Base-by-base conservation (phyloP, 306 rosid species). In the Citrullus mucosospermus region DNA sequence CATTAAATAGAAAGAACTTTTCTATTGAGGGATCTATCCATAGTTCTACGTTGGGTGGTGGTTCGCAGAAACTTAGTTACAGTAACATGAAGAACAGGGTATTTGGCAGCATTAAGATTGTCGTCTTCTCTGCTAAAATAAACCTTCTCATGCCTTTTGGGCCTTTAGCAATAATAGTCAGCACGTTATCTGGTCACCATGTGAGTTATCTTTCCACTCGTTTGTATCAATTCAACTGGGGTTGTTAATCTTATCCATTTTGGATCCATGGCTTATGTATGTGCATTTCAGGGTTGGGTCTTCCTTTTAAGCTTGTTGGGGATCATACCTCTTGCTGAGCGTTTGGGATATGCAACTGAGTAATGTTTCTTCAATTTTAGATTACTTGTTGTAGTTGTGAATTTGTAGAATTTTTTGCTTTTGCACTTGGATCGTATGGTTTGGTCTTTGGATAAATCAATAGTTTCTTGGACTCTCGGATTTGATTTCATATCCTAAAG, bases 321-420 rank as follows among this genome's bases (percentile, higher is more conserved):
- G 69, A 86, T 86, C 80, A 77, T 86, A 81, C 89, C 89, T 77
- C 73, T 86, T 55, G 89, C 89, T 11, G 89, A 86, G 84, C 87
- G 89, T 18, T 77, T 86, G 71, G 89, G 89, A 55, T 86, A 84
- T 82, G 83, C 85, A 30, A 86, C 89, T 58, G 89, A 86, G 89
- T 86, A 84, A 81, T 83, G 25, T 53, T 81, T 79, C 78, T 79
- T 73, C 56, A 39, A 16, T 5, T 25, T n/a, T 73, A 73, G 44
- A 15, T 30, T 72, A 28, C 25, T 50, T 30, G 16, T 28, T 70
- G 22, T 22, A 11, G 55, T 41, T 9, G 39, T 70, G 53, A 44
- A 46, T 46, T 25, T 44, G 18, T 70, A 11, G 12, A 65, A 39
- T 2, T 22, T 12, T 43, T 41, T 43, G 36, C 75, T n/a, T 1